Evolutionary conservation across 2,329 filamentous ascomycete genomes (phyloP).

Genomic region (Purpureocillium lavendulum): DNA sequence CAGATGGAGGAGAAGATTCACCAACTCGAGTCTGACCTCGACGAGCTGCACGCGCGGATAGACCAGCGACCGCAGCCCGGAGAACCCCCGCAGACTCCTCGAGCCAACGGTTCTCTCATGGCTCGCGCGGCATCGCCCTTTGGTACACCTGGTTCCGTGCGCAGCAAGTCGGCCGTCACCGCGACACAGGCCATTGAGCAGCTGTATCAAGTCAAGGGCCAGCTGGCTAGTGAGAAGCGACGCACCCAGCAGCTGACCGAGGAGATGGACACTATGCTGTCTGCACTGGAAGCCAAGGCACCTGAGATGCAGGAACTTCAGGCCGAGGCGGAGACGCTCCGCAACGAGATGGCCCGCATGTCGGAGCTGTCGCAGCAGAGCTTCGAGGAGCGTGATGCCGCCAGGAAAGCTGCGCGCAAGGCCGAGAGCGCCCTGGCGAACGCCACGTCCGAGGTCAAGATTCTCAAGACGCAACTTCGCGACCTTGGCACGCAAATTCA

Average conservation of each 20-base stretch:
- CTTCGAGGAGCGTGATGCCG: conserved; percentile 69
- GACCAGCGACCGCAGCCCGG: conserved; percentile 33
- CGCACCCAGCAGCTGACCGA: conserved; percentile 65
- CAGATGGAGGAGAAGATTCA: conserved; percentile 40
- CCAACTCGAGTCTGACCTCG: conserved; percentile 44
- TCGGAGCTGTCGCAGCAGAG: conserved; percentile 77
- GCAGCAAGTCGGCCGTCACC: conserved; percentile 46
- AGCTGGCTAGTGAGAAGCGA: conserved; percentile 66
- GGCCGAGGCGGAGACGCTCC: conserved; percentile 70
- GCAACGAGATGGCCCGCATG: conserved; percentile 75
- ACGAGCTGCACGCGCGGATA: conserved; percentile 40
- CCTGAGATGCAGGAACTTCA: conserved; percentile 84
- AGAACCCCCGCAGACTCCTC: conserved; percentile 53
- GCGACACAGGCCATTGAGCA: conserved; percentile 57
- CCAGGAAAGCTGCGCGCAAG: conserved; percentile 70
- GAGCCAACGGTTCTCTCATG: conserved; percentile 46
- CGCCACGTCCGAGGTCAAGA: conserved; percentile 60
- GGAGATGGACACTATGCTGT: conserved; percentile 78
- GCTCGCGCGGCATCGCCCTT: conserved; percentile 52
- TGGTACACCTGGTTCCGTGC: conserved; percentile 49
- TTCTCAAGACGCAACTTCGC: conserved; percentile 77
- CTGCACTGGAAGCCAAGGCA: conserved; percentile 73
- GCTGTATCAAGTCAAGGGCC: conserved; percentile 59
- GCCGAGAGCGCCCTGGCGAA: conserved; percentile 63
- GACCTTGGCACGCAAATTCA: conserved; percentile 88